Conservation (phyloP, 257 asterid species). For the Penstemon davidsonii region DNA sequence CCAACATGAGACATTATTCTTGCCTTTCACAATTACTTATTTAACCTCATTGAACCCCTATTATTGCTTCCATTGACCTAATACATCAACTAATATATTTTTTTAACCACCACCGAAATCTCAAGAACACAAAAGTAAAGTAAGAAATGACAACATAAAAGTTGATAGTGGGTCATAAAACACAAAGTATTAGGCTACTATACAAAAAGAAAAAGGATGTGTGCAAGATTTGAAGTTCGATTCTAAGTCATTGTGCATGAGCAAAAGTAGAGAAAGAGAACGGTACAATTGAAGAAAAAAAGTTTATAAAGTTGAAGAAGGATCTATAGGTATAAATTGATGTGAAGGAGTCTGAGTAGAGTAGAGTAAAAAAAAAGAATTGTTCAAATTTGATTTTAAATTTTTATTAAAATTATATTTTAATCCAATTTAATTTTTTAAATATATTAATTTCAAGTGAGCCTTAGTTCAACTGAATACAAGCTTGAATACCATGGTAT, state of each 20-base stretch:
- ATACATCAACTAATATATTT: conserved; percentile 13
- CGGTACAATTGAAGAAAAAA: too few species aligned
- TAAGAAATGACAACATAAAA: conserved; percentile 1
- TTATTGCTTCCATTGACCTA: conserved; percentile 29
- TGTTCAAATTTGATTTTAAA: too few species aligned
- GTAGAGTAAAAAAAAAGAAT: background rate
- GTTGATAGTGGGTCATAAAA: background rate
- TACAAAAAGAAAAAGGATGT: background rate
- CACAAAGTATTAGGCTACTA: background rate
- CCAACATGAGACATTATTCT: conserved; percentile 11
- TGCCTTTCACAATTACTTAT: background rate
- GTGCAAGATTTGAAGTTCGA: background rate
- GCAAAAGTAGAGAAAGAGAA: too few species aligned
- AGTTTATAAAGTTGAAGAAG: too few species aligned
- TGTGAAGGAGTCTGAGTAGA: background rate
- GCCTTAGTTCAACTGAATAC: too few species aligned
- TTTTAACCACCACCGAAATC: conserved; percentile 1
- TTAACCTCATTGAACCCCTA: background rate
- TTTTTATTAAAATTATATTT: too few species aligned
- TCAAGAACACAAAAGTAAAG: background rate
- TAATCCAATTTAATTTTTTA: too few species aligned
- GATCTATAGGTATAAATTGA: too few species aligned
- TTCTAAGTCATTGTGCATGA: too few species aligned
- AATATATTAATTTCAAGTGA: too few species aligned
- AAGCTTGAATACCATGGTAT: too few species aligned